Conservation (phyloP, 225 moss, liverwort and hornwort species). For the Pseudoscleropodium purum region DNA sequence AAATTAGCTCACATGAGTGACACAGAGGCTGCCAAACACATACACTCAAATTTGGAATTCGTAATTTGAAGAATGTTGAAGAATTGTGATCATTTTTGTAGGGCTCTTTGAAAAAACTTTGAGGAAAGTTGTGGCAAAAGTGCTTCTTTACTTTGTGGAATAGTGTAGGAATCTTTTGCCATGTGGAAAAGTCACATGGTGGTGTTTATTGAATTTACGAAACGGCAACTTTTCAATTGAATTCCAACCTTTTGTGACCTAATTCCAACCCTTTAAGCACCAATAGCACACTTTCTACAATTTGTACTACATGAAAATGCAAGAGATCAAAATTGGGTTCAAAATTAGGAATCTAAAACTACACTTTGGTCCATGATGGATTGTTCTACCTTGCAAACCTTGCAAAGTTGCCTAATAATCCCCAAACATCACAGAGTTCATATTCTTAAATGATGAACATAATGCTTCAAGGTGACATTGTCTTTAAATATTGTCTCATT, state of each 20-base stretch:
- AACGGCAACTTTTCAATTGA: background rate
- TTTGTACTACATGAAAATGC: background rate
- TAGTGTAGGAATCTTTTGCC: background rate
- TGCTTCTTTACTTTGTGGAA: background rate
- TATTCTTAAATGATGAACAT: background rate
- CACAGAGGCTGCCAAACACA: background rate
- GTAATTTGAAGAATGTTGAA: background rate
- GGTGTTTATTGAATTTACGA: background rate
- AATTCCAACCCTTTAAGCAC: background rate
- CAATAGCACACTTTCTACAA: background rate
- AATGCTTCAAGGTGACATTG: background rate
- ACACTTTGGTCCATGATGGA: background rate
- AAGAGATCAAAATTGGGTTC: background rate
- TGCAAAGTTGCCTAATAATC: background rate
- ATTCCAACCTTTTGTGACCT: too few relatives aligned
- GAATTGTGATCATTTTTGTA: too few relatives aligned
- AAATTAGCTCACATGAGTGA: too few relatives aligned
- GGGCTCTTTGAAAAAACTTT: background rate
- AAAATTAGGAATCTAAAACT: background rate
- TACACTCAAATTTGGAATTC: background rate
- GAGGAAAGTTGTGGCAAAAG: background rate
- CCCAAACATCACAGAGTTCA: rapidly evolving
- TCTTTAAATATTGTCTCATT: background rate
- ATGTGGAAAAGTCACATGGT: background rate
- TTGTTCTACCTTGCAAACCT: background rate